These are phyloP conservation scores for Volvariella volvacea DNA, from an alignment of 1,284 basidiomycete species.

Conservation along the genomic window DNA sequence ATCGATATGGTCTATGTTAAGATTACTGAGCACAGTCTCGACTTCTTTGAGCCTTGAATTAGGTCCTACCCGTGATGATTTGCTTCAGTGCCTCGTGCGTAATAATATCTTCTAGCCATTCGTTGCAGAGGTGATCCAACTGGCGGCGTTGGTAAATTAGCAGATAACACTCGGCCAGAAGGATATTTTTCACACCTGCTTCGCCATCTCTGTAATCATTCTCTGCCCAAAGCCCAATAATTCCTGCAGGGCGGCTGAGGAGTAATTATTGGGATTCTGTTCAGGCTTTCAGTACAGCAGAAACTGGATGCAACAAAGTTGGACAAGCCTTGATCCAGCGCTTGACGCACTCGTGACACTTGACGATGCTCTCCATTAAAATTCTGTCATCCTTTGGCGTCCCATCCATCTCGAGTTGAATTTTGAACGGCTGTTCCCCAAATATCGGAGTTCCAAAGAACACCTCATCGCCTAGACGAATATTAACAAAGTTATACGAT, in stretches of 20 bases:
- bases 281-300: neutral
- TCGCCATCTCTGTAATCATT: slow-evolving; percentile 13
- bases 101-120: slow-evolving; percentile 12
- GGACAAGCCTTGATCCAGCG: neutral
- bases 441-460: slow-evolving; percentile 13
- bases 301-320: neutral
- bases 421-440: slow-evolving; percentile 1
- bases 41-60: neutral
- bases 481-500: neutral
- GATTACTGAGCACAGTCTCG: neutral
- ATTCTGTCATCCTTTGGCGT: slow-evolving; percentile 5
- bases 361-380: neutral
- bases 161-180: slow-evolving; percentile 9
- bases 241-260: slow-evolving; percentile 5
- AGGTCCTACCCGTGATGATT: slow-evolving; percentile 19
- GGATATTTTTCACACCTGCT: neutral
- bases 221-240: slow-evolving; percentile 11
- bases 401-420: slow-evolving; percentile 3
- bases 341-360: neutral
- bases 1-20: neutral
- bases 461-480: slow-evolving; percentile 16
- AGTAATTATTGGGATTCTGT: neutral
- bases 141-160: slow-evolving; percentile 7
- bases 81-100: slow-evolving; percentile 12
- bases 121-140: slow-evolving; percentile 13